A percentile compares a stretch with the other conserved stretches of the same genome.
Evolutionary conservation across 2,329 filamentous ascomycete genomes (phyloP).

Genomic region (Leptosphaerulina australis): DNA sequence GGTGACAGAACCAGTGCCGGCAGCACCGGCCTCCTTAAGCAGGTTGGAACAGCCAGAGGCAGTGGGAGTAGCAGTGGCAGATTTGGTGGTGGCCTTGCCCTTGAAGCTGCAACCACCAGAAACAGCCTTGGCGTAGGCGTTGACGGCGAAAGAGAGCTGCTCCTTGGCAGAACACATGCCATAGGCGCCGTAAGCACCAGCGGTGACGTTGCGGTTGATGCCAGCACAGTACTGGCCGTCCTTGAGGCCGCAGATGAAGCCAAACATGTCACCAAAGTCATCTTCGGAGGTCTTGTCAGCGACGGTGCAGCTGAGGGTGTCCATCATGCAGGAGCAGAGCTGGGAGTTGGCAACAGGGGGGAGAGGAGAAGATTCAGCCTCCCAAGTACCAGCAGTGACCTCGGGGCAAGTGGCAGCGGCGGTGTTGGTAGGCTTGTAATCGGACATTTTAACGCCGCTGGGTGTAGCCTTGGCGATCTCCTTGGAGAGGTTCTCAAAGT

Average conservation of each 20-base stretch:
- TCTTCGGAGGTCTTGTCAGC: constrained; percentile 60
- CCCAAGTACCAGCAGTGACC: constrained; percentile 66
- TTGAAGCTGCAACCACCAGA: constrained; percentile 72
- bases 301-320: constrained; percentile 73
- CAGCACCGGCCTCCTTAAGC: constrained; percentile 67
- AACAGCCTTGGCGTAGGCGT: constrained; percentile 64
- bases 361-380: constrained; percentile 68
- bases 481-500: constrained; percentile 67
- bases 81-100: constrained; percentile 66
- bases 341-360: constrained; percentile 80
- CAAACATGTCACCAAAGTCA: constrained; percentile 72
- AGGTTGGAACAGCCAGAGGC: constrained; percentile 62
- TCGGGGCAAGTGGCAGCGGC: constrained; percentile 73
- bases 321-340: constrained; percentile 86
- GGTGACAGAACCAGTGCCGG: constrained; percentile 62
- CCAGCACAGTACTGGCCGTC: constrained; percentile 65
- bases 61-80: constrained; percentile 54
- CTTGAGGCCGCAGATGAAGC: constrained; percentile 68
- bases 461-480: constrained; percentile 71
- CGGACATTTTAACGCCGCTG: constrained; percentile 65
- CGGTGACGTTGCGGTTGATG: constrained; percentile 70
- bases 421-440: constrained; percentile 77
- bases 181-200: constrained; percentile 76
- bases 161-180: constrained; percentile 74
- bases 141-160: constrained; percentile 75